Conservation (phyloP, 345 rosid genomes). For the Abelmoschus esculentus region DNA sequence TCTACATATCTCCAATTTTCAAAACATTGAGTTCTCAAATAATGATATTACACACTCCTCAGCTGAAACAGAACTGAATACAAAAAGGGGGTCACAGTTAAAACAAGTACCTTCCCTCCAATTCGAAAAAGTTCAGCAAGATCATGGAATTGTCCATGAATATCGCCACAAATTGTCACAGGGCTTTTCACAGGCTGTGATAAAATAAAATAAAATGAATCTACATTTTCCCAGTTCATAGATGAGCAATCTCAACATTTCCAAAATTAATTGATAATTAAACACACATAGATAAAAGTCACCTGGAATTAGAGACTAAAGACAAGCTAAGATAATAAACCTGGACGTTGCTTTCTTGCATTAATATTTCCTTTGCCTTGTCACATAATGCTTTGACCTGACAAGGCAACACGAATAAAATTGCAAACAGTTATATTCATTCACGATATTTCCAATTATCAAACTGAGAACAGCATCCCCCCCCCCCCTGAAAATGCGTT, state of each 20-base stretch:
- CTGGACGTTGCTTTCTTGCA: slow-evolving; percentile 99
- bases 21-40: slow-evolving; percentile 22
- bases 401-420: not conserved
- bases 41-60: slow-evolving; percentile 18
- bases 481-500: no score
- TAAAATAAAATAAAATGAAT: not conserved
- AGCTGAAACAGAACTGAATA: slow-evolving; percentile 21
- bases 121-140: slow-evolving; percentile 98
- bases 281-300: not conserved
- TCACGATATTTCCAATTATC: not conserved
- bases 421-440: not conserved
- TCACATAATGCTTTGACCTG: slow-evolving; percentile 88
- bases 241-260: not conserved
- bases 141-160: slow-evolving; percentile 98
- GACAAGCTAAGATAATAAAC: slow-evolving; percentile 22
- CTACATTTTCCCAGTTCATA: slow-evolving; percentile 9
- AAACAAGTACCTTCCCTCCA: slow-evolving; percentile 73
- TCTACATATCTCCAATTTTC: slow-evolving; percentile 19
- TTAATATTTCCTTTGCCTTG: slow-evolving; percentile 90
- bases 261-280: not conserved
- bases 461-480: not conserved
- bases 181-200: slow-evolving; percentile 95
- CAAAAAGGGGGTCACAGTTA: slow-evolving; percentile 15
- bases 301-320: not conserved
- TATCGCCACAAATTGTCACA: slow-evolving; percentile 96